These are phyloP conservation scores for Coemansia sp. DNA, from an alignment of 192 early-diverging fungal species.

Conservation along the genomic window DNA sequence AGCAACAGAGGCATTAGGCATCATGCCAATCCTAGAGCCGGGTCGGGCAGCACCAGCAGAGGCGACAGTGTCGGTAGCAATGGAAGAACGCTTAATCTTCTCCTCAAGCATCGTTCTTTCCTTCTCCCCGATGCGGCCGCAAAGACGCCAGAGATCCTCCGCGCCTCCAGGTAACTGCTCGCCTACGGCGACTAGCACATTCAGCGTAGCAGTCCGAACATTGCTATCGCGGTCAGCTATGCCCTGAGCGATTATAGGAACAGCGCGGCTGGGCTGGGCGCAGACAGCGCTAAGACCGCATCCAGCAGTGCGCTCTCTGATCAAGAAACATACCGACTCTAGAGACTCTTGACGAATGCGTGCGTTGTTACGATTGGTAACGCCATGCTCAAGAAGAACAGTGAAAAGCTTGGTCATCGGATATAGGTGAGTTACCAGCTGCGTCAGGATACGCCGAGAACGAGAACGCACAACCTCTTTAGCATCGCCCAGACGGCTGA, in stretches of 20 bases:
- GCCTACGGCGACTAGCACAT: conserved; percentile 73
- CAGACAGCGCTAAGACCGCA: conserved; percentile 43
- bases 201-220: conserved; percentile 79
- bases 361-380: conserved; percentile 75
- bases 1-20: conserved; percentile 28
- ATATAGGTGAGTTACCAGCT: conserved; percentile 71
- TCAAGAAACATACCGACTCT: conserved; percentile 73
- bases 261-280: conserved; percentile 62
- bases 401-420: conserved; percentile 78
- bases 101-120: conserved; percentile 83
- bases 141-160: conserved; percentile 70
- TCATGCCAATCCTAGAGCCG: conserved; percentile 37
- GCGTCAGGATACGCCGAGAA: conserved; percentile 68
- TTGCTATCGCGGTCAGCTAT: conserved; percentile 80
- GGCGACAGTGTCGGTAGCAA: conserved; percentile 24
- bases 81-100: conserved; percentile 63
- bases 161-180: conserved; percentile 65
- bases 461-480: conserved; percentile 80
- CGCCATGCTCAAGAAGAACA: conserved; percentile 66
- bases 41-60: conserved; percentile 6
- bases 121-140: conserved; percentile 76
- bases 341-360: conserved; percentile 78
- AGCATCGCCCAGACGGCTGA: conserved; percentile 75
- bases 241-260: conserved; percentile 73
- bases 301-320: conserved; percentile 61